Evolutionary conservation across 805 yeast species (phyloP), one percentile per base, ranked within the genome.

Genomic region (Ogataea degrootiae): DNA sequence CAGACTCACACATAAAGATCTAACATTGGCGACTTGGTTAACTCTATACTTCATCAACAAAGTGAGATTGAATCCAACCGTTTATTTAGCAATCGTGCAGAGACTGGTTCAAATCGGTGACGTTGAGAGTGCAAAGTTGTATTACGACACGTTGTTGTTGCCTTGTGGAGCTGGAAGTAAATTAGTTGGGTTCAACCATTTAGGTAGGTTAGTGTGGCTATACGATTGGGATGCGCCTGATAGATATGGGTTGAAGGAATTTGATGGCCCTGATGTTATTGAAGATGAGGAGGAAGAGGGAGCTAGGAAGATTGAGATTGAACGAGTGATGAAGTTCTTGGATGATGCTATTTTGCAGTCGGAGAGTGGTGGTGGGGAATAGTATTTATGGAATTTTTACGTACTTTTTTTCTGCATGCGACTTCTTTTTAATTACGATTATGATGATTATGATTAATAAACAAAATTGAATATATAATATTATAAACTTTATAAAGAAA

Each of bases 61-160:
- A 19, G 29, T 53, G 31, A 33, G 19, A 11, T 23, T 56, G 2
- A 33, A 44, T 11, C 39, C 55, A 8, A 41, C 41, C n/a, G 52
- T 45, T 19, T 58, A 53, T 45, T 41, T 56, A 33, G 38, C 52
- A 26, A 37, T 58, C 7, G 46, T 60, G 11, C 44, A 48, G 39
- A 48, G 50, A 9, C 39, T 60, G 26, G 45, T 53, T 22, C 53
- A 45, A 39, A 33, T 60, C 3, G 55, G 58, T 17, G 58, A 53
- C 29, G 17, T 45, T 14, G 51, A 56, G 2, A 43, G 41, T 34
- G 64, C 65, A 9, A 41, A 42, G 16, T 19, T 26, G 2, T 47
- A 51, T 41, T 61, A 55, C 42, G 41, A 44, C 34, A 19, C 22
- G 14, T 15, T 31, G 26, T 38, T 33, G 12, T 43, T 17, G 9